Evolutionary conservation across 257 asterid species (phyloP).

Genomic region (Rehmannia glutinosa): DNA sequence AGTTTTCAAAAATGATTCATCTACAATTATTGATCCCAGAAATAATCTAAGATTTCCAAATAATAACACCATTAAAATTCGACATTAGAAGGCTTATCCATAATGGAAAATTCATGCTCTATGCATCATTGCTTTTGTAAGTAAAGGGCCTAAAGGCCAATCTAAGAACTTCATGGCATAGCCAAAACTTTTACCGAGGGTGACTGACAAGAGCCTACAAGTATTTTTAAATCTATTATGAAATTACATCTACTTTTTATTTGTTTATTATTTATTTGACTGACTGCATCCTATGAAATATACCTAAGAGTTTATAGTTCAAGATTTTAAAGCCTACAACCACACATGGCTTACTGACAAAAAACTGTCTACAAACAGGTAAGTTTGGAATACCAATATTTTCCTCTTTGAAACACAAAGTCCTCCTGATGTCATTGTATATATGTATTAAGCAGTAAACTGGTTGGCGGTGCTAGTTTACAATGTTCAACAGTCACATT

Average conservation of each 20-base stretch:
- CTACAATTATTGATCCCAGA: not conserved
- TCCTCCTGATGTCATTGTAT: not conserved
- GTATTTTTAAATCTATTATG: not conserved
- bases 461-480: not conserved
- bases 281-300: not conserved
- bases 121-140: not conserved
- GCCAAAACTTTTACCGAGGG: not conserved
- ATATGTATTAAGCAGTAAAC: not conserved
- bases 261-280: not conserved
- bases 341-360: not conserved
- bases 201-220: conserved; percentile 1
- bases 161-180: not conserved
- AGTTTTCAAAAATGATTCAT: not conserved
- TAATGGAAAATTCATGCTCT: not conserved
- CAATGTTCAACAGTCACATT: not conserved
- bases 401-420: not conserved
- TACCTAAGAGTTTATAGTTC: not conserved
- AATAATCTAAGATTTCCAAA: not conserved
- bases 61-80: not conserved
- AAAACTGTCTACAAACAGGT: not conserved
- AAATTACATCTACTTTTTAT: not conserved
- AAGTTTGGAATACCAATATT: not conserved
- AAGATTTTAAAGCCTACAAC: not conserved
- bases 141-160: no score
- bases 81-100: conserved; percentile 3